A percentile compares a stretch with the other conserved stretches of the same genome.
Conservation (phyloP, 2,329 filamentous ascomycete genomes). For the Pseudogymnoascus sp. region DNA sequence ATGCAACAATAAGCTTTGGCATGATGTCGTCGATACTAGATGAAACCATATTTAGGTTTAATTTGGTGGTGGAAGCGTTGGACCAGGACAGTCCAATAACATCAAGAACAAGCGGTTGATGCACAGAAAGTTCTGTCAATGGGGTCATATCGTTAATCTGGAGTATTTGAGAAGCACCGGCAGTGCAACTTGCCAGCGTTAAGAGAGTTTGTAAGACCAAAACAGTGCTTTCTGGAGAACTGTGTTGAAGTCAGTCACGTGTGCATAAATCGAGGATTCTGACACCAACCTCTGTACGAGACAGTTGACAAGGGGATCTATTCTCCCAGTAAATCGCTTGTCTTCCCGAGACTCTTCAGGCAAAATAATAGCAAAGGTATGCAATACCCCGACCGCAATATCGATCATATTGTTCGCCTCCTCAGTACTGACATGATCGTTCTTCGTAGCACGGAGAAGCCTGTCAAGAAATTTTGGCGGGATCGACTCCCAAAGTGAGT, state of each 20-base stretch:
- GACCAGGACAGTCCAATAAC: conserved; percentile 51
- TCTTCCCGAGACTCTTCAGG: conserved; percentile 40
- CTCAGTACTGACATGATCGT: conserved; percentile 27
- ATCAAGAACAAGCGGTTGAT: conserved; percentile 46
- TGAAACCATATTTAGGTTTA: conserved; percentile 28
- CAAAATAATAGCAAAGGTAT: conserved; percentile 53
- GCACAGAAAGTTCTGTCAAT: conserved; percentile 49
- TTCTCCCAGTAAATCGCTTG: conserved; percentile 43
- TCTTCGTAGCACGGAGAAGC: conserved; percentile 47
- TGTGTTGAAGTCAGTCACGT: conserved; percentile 25
- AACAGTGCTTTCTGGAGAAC: conserved; percentile 44
- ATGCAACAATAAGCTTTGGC: conserved; percentile 42
- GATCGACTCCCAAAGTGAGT: conserved; percentile 51
- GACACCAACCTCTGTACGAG: conserved; percentile 44
- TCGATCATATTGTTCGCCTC: conserved; percentile 54
- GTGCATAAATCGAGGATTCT: neutral
- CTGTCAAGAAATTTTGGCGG: conserved; percentile 57
- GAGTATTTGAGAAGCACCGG: conserved; percentile 44
- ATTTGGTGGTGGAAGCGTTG: conserved; percentile 34
- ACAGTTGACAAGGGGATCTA: conserved; percentile 45
- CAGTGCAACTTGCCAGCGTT: conserved; percentile 44
- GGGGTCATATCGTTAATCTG: conserved; percentile 44
- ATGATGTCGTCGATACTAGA: conserved; percentile 42
- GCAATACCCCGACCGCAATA: conserved; percentile 54
- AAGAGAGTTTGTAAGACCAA: conserved; percentile 51